These are phyloP conservation scores for Coemansia sp. DNA, from an alignment of 192 early-diverging fungal species.

Conservation along the genomic window DNA sequence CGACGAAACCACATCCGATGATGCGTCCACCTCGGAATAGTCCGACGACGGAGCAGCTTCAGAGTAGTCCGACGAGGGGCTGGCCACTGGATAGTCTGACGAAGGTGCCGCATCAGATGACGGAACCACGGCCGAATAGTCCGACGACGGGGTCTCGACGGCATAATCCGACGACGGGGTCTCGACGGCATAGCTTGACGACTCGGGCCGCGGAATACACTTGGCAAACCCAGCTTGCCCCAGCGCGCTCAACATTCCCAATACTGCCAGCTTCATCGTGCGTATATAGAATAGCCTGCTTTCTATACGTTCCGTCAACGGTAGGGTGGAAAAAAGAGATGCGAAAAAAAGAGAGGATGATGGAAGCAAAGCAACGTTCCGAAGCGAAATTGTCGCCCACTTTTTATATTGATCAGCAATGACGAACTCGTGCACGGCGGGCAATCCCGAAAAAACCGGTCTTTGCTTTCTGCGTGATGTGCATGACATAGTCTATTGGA, in stretches of 20 bases:
- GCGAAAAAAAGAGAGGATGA: neutral
- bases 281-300: neutral
- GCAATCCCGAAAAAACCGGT: no score
- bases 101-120: no score
- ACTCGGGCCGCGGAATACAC: constrained; percentile 5
- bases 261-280: constrained; percentile 28
- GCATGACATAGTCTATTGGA: no score
- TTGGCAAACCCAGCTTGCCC: constrained; percentile 22
- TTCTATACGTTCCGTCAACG: neutral
- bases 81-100: neutral
- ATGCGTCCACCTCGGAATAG: neutral
- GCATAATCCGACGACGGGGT: neutral
- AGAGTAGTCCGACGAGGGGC: neutral
- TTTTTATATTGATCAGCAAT: neutral
- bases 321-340: no score
- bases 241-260: constrained; percentile 7
- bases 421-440: no score
- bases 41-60: neutral
- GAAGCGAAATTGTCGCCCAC: neutral
- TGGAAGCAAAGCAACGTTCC: neutral
- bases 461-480: no score
- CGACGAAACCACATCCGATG: neutral
- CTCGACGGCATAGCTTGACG: no score
- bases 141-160: neutral
- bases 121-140: neutral